Conservation (phyloP, 1,284 basidiomycete species). For the Bjerkandera adusta region DNA sequence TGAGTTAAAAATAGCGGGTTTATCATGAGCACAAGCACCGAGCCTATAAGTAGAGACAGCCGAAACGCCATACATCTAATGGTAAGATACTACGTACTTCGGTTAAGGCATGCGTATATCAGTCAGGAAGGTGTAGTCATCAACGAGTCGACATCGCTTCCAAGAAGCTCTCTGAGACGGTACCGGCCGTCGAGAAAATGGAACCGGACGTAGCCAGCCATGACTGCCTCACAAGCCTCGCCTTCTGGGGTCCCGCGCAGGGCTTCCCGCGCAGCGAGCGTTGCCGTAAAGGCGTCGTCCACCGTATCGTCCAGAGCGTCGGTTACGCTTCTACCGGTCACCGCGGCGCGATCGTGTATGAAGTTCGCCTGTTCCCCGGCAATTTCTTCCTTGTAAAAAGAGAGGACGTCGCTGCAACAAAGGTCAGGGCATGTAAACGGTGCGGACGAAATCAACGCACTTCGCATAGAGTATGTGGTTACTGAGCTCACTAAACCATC, state of each 20-base stretch:
- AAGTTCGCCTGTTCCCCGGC: slow-evolving; percentile 5
- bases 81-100: too few species aligned
- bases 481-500: slow-evolving; percentile 15
- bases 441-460: slow-evolving; percentile 5
- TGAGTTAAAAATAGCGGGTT: too few species aligned
- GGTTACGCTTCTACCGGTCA: not conserved
- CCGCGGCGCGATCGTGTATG: slow-evolving; percentile 4
- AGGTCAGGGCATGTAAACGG: too few species aligned
- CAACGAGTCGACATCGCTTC: too few species aligned
- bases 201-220: slow-evolving; percentile 5
- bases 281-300: slow-evolving; percentile 1
- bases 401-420: slow-evolving; percentile 7
- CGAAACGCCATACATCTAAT: too few species aligned
- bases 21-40: too few species aligned
- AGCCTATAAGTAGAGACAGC: too few species aligned
- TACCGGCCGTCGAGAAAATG: slow-evolving; percentile 8
- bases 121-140: too few species aligned
- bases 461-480: slow-evolving; percentile 15
- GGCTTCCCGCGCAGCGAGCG: not conserved
- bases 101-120: too few species aligned
- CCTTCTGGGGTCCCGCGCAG: slow-evolving; percentile 3
- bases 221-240: slow-evolving; percentile 3
- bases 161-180: slow-evolving; percentile 4
- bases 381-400: slow-evolving; percentile 13
- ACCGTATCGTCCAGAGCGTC: slow-evolving; percentile 1